Evolutionary conservation across 305 asterid species (phyloP), one percentile per base, ranked within the genome.

Genomic region (Fraxinus paxiana): DNA sequence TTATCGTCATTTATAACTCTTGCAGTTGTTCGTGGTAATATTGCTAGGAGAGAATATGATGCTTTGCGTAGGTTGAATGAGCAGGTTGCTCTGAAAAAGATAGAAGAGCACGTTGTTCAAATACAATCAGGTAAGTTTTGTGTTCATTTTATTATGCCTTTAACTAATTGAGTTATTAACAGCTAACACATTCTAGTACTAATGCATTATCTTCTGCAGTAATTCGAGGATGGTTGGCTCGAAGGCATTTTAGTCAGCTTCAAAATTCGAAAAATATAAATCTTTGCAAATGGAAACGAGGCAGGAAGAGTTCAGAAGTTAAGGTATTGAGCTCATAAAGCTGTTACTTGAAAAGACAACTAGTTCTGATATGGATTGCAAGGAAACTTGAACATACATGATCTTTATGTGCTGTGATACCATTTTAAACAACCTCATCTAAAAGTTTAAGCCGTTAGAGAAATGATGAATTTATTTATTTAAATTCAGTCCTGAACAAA

Each of bases 201-300:
- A 51, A 63, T 71, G 24, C 51, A 43, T 78, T 72, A 41, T 77
- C 84, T 80, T 65, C 61, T 87, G 90, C 94, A 96, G 99, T 82
- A 54, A 86, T 91, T 80, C 98, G 99, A 84, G 97, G 97, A 33
- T 91, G 93, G 92, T 89, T 94, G 90, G 93, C 90, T 76, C 88
- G 95, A 80, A 92, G 88, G 82, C 89, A 84, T 75, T 81, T 84
- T 78, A 69, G 82, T 80, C 90, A 76, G 31, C 89, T 90, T 82
- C 83, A 38, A 82, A 82, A 79, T 82, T 83, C 84, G 31, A 87
- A 83, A 77, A 83, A 71, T 77, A 79, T 87, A 74, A 81, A 70
- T 77, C 83, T 69, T 81, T 78, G 81, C 76, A 85, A 84, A 81
- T 83, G 56, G 63, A 88, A 81, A 80, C 80, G 83, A 71, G 88